These are phyloP conservation scores for Noccaea bulbosa DNA, from an alignment of 345 rosid species.

Conservation along the genomic window DNA sequence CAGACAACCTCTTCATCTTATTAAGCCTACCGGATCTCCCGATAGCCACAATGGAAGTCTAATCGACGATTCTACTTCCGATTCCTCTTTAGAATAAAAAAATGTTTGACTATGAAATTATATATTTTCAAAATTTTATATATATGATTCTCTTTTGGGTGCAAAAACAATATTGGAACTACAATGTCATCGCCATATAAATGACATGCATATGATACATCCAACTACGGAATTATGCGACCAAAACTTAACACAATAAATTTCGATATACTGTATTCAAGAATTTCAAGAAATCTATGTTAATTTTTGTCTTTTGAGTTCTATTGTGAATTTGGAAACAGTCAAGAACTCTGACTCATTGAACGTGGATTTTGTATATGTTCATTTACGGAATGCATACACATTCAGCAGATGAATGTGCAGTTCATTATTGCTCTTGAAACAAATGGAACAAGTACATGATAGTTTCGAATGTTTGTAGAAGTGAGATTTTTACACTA, in stretches of 20 bases:
- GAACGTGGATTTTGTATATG: not conserved
- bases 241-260: too few species aligned
- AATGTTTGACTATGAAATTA: conserved; percentile 30
- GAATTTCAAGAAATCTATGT: too few species aligned
- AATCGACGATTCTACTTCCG: conserved; percentile 72
- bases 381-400: not conserved
- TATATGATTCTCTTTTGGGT: conserved; percentile 18
- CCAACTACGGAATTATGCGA: too few species aligned
- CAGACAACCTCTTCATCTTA: conserved; percentile 71
- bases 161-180: conserved; percentile 27
- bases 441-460: not conserved
- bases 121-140: not conserved
- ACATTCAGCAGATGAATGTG: not conserved
- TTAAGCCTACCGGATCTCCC: conserved; percentile 56
- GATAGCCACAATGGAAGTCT: conserved; percentile 70
- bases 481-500: not conserved
- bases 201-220: too few species aligned
- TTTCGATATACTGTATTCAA: too few species aligned
- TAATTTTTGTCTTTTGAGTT: too few species aligned
- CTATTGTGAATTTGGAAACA: too few species aligned
- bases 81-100: conserved; percentile 69
- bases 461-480: not conserved
- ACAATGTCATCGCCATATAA: too few species aligned
- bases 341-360: not conserved
- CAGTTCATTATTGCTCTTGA: not conserved